Evolutionary conservation across 352 stramenopile genomes (phyloP).

Genomic region (Globisporangium abappressorium): DNA sequence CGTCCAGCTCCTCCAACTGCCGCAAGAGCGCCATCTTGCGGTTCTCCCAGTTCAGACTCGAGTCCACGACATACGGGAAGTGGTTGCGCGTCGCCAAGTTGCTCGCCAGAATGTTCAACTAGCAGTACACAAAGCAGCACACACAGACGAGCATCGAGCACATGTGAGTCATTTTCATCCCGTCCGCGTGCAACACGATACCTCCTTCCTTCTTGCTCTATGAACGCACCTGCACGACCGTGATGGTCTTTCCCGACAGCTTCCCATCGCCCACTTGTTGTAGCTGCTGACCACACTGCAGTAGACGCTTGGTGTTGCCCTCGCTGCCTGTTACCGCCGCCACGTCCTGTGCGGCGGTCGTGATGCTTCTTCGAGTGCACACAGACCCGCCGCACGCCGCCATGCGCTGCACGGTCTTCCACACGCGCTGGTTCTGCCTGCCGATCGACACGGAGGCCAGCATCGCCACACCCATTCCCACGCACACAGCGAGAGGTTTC

Average conservation of each 20-base stretch:
- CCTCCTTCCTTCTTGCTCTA: background rate
- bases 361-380: constrained; percentile 16
- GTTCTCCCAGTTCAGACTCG: constrained; percentile 81
- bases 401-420: constrained; percentile 42
- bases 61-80: constrained; percentile 84
- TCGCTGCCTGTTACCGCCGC: background rate
- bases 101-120: constrained; percentile 85
- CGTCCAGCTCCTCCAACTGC: constrained; percentile 72
- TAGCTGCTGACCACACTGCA: constrained; percentile 53
- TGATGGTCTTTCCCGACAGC: constrained; percentile 67
- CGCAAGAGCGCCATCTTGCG: constrained; percentile 73
- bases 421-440: constrained; percentile 43
- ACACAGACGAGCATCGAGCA: background rate
- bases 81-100: constrained; percentile 83
- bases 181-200: background rate
- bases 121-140: background rate
- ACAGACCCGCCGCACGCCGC: constrained; percentile 1
- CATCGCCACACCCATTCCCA: constrained; percentile 72
- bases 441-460: constrained; percentile 67
- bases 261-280: constrained; percentile 22
- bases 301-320: constrained; percentile 22
- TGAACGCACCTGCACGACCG: constrained; percentile 56
- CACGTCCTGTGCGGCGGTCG: background rate
- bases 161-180: constrained; percentile 1
- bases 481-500: constrained; percentile 45